These are phyloP conservation scores for Zoysia matrella DNA, from an alignment of 202 grass and related monocot genomes.

Conservation along the genomic window DNA sequence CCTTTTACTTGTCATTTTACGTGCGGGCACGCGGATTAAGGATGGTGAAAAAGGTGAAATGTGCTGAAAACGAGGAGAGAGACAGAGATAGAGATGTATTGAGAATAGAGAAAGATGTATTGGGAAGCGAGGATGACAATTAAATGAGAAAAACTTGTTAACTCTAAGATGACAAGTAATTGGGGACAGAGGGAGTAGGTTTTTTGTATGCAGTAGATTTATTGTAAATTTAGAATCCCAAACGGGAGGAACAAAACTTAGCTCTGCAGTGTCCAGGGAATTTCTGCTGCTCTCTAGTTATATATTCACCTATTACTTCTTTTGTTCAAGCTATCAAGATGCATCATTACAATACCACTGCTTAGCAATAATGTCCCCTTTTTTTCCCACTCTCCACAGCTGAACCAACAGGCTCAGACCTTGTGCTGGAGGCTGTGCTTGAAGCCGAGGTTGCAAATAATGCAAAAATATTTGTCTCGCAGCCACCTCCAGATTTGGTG, in stretches of 20 bases:
- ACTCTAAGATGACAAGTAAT: too few species aligned
- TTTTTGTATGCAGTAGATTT: neutral
- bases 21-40: too few species aligned
- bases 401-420: constrained; percentile 71
- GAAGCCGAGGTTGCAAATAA: constrained; percentile 85
- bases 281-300: neutral
- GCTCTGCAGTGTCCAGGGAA: neutral
- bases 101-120: too few species aligned
- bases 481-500: constrained; percentile 58
- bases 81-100: too few species aligned
- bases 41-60: too few species aligned
- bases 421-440: constrained; percentile 76
- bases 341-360: neutral
- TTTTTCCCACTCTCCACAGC: constrained; percentile 41
- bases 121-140: too few species aligned
- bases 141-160: too few species aligned
- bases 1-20: too few species aligned
- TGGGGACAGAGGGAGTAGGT: neutral
- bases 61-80: too few species aligned
- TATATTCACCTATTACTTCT: neutral
- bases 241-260: neutral
- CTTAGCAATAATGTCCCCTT: neutral
- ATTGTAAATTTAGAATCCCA: neutral
- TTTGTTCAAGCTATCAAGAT: neutral
- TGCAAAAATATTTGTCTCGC: constrained; percentile 64